phyloP scores from a whole-genome alignment of 352 stramenopile genomes.

The Pythium utonaiense region DNA sequence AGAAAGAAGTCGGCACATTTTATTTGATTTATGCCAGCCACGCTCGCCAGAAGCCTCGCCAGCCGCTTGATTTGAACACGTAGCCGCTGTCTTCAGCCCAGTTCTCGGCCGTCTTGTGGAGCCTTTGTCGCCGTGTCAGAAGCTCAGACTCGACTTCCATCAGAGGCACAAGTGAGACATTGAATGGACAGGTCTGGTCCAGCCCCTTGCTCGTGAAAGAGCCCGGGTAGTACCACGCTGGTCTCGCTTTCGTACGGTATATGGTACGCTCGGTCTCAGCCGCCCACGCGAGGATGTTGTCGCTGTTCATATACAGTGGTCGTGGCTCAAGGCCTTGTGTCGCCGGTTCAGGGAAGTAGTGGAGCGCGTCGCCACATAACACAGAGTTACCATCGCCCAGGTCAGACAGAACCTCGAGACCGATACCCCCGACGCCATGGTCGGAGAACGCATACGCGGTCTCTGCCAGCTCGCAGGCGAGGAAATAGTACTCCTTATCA shows the following conservation, averaged over 20 bases:
- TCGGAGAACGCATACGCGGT: conserved; percentile 67
- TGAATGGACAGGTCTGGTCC: conserved; percentile 49
- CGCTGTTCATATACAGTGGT: conserved; percentile 68
- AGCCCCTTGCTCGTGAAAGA: conserved; percentile 39
- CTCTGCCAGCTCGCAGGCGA: conserved; percentile 63
- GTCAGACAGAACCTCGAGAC: conserved; percentile 33
- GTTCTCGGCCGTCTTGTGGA: conserved; percentile 24
- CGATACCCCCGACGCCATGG: conserved; percentile 50
- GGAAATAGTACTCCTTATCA: conserved; percentile 81
- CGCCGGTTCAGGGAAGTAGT: conserved; percentile 47
- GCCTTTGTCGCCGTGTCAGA: conserved; percentile 39
- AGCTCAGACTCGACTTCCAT: conserved; percentile 32
- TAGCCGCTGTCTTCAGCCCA: conserved; percentile 31
- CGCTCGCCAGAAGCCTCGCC: not conserved
- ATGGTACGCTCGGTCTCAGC: conserved; percentile 25
- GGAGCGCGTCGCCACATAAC: conserved; percentile 55
- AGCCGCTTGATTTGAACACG: not conserved
- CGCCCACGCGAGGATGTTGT: conserved; percentile 32
- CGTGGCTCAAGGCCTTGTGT: conserved; percentile 9
- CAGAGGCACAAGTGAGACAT: conserved; percentile 45
- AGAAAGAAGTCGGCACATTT: too few relatives aligned
- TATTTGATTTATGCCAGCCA: not conserved
- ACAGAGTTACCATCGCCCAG: conserved; percentile 24
- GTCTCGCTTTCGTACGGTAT: conserved; percentile 1
- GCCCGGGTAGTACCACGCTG: conserved; percentile 40